These are phyloP conservation scores for Paramecium primaurelia DNA, from an alignment of 73 alveolate genomes.

Conservation along the genomic window DNA sequence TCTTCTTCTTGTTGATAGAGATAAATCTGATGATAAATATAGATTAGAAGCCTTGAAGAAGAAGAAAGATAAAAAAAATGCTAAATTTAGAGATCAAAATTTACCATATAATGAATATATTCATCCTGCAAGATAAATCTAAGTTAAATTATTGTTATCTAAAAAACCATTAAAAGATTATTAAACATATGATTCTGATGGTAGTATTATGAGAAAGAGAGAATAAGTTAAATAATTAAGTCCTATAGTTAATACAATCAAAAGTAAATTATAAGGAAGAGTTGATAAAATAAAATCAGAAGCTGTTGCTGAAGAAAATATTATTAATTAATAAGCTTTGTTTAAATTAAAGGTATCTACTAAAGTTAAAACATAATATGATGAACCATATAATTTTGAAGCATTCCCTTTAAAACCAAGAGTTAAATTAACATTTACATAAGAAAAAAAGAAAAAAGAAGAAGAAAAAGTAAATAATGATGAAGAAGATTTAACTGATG, in stretches of 20 bases:
- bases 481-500: background rate
- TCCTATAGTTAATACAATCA: background rate
- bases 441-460: background rate
- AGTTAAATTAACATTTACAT: background rate
- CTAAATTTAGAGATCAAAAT: background rate
- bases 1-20: background rate
- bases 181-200: background rate
- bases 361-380: background rate
- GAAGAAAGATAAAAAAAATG: background rate
- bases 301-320: background rate
- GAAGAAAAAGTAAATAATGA: background rate
- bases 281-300: background rate
- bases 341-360: background rate
- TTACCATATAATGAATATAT: background rate
- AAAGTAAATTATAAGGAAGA: background rate
- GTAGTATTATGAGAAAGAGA: constrained; percentile 8
- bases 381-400: constrained; percentile 23
- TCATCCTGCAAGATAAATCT: background rate
- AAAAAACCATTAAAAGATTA: constrained; percentile 3
- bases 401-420: background rate
- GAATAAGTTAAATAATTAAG: constrained; percentile 2
- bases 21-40: constrained; percentile 18
- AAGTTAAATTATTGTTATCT: background rate
- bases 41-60: background rate
- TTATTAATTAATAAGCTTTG: background rate